Base-by-base conservation (phyloP, 257 asterid genomes). In the Nicotiana knightiana region DNA sequence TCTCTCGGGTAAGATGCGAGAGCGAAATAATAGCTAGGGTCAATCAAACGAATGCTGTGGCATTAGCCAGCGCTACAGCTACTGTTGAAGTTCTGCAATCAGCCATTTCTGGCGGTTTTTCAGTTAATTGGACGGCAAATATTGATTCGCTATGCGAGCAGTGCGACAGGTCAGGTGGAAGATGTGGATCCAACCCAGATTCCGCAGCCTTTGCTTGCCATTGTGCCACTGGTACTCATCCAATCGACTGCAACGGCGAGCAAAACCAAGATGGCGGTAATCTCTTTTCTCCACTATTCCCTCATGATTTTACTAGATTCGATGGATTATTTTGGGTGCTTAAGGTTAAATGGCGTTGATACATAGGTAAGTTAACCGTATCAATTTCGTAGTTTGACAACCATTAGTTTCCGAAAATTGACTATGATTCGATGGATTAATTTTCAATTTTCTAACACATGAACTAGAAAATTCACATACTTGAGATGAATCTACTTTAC, bases 41-140 rank as follows among this genome's bases (percentile, higher is more conserved):
- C 80, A 82, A 28, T 76, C 77, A 13, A 81, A 58, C 51, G 0
- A 76, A 67, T 7, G 81, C 70, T 26, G 59, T 0, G 77, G 13
- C 0, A 13, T 28, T 91, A 81, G 79, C 3, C 2, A 55, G 0
- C 2, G 2, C 67, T 17, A 1, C 26, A 2, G 83, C 82, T 1
- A 3, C 85, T 7, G 0, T 0, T 2, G 3, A 1, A 21, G 16
- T 30, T 1, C 62, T 90, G 28, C 59, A 2, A 79, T 21, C 2
- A 0, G 87, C 89, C 8, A 79, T 92, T 4, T 37, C 7, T 5
- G 21, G 26, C 2, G 97, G 97, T 16, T 93, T 93, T 75, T 66
- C 80, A 13, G 76, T 92, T 64, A 70, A 62, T 64, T 93, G 90
- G 88, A 71, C 17, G 17, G 92, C 88, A 15, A 81, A 83, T 7